Conservation (phyloP, 257 asterid genomes). For the Nyctanthes arbortristis region DNA sequence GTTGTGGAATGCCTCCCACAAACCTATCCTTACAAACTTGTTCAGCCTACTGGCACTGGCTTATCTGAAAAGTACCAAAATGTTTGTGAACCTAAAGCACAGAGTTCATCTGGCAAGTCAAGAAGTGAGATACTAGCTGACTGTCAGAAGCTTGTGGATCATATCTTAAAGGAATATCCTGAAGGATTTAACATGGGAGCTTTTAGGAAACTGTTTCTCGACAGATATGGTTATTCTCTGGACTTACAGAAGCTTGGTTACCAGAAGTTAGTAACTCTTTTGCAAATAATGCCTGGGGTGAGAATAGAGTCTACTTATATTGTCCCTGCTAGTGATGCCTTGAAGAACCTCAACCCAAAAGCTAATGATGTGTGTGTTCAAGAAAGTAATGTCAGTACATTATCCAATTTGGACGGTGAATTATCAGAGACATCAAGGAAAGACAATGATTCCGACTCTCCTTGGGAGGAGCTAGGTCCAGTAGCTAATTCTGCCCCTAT, state of each 20-base stretch:
- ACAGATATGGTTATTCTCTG: conserved; percentile 61
- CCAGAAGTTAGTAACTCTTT: conserved; percentile 49
- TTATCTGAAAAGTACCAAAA: conserved; percentile 37
- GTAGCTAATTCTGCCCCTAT: conserved; percentile 35
- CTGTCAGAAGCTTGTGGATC: conserved; percentile 61
- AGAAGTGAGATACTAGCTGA: conserved; percentile 51
- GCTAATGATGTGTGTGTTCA: background rate
- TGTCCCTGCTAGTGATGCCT: conserved; percentile 41
- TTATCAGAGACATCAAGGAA: conserved; percentile 32
- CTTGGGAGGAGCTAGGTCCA: conserved; percentile 92
- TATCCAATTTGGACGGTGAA: conserved; percentile 27
- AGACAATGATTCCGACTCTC: conserved; percentile 53
- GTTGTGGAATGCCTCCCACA: conserved; percentile 44
- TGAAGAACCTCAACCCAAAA: conserved; percentile 26
- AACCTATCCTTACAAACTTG: conserved; percentile 54
- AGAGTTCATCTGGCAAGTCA: conserved; percentile 39
- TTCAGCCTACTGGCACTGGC: conserved; percentile 28
- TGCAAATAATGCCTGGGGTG: conserved; percentile 62
- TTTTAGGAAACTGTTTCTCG: conserved; percentile 59
- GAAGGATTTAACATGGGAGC: conserved; percentile 57
- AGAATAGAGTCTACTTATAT: conserved; percentile 50
- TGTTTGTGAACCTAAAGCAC: conserved; percentile 32
- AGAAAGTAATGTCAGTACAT: conserved; percentile 26
- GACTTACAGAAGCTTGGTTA: conserved; percentile 69
- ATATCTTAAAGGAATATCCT: conserved; percentile 59